Conservation (phyloP, 2,329 filamentous ascomycete genomes). For the Fusarium xyrophilum region DNA sequence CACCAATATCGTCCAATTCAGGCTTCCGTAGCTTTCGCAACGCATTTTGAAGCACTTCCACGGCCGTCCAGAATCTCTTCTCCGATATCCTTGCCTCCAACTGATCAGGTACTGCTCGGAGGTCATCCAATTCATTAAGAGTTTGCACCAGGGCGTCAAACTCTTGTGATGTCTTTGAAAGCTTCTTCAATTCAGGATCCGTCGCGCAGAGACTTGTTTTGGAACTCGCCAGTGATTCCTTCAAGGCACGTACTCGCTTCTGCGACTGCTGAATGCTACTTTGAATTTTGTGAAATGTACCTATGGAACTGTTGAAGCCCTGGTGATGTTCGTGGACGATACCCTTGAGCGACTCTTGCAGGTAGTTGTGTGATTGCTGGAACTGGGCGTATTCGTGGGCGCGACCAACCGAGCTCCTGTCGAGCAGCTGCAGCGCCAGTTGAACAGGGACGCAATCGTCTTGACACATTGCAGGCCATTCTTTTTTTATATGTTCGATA, state of each 20-base stretch:
- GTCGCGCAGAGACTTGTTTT: conserved; percentile 83
- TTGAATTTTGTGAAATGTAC: conserved; percentile 98
- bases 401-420: conserved; percentile 89
- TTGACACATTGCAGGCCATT: conserved; percentile 92
- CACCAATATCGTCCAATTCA: conserved; percentile 90
- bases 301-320: conserved; percentile 98
- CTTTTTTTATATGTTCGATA: conserved; percentile 80
- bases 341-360: conserved; percentile 90
- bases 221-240: conserved; percentile 80
- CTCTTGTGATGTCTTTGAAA: conserved; percentile 84
- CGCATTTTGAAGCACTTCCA: conserved; percentile 89
- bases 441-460: conserved; percentile 92
- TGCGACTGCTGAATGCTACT: conserved; percentile 90
- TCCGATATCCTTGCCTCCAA: conserved; percentile 94
- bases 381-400: conserved; percentile 90
- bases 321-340: conserved; percentile 99
- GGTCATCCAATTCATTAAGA: conserved; percentile 82
- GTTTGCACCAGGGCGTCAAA: conserved; percentile 90
- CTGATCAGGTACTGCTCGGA: conserved; percentile 88
- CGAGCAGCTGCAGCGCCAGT: conserved; percentile 91
- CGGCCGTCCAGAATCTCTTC: conserved; percentile 91
- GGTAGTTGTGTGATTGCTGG: conserved; percentile 79
- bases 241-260: conserved; percentile 80
- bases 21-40: conserved; percentile 83
- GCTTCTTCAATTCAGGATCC: conserved; percentile 88